Conservation (phyloP, 2,329 filamentous ascomycete genomes). For the Verticillium longisporum region DNA sequence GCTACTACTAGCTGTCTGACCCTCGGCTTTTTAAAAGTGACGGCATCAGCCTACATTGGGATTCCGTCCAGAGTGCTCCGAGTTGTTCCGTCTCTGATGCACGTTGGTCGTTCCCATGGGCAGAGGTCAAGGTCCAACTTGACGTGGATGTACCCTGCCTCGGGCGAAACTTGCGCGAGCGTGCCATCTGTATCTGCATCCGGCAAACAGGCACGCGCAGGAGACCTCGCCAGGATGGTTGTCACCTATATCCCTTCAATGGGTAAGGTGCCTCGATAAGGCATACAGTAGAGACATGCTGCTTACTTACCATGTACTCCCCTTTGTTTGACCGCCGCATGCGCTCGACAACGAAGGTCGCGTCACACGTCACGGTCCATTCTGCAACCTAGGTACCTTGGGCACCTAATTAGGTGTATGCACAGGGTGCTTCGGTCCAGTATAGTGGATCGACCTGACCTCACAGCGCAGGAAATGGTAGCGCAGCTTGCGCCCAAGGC, state of each 20-base stretch:
- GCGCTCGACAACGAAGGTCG: too few species aligned
- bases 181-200: neutral
- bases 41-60: neutral
- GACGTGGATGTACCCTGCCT: neutral
- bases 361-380: too few species aligned
- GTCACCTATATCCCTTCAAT: too few species aligned
- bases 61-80: neutral
- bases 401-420: too few species aligned
- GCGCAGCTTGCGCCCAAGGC: neutral
- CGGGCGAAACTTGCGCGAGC: neutral
- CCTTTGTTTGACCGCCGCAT: too few species aligned
- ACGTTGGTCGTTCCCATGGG: too few species aligned
- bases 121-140: neutral
- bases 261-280: too few species aligned
- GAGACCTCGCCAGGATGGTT: neutral
- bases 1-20: neutral
- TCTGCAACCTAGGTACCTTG: too few species aligned
- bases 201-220: neutral
- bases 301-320: too few species aligned
- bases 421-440: too few species aligned
- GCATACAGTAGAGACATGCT: too few species aligned
- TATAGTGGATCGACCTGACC: too few species aligned
- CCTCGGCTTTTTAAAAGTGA: neutral
- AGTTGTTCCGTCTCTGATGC: neutral
- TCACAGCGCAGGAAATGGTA: neutral